These are phyloP conservation scores for Acer saccharum DNA, from an alignment of 345 rosid genomes.

Conservation along the genomic window DNA sequence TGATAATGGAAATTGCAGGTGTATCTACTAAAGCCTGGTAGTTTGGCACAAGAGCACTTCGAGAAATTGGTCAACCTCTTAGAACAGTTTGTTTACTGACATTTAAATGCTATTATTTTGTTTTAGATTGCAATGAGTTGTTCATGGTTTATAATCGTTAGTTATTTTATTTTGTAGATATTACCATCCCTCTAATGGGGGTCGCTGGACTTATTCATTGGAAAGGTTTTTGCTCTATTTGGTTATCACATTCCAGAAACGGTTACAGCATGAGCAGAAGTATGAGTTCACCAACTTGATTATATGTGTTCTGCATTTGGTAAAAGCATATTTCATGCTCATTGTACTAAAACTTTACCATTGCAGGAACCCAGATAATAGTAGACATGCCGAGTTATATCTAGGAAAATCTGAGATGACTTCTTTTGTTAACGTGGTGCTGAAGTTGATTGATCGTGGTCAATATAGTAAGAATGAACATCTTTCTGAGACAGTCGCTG, in stretches of 20 bases:
- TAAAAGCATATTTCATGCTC: constrained; percentile 30
- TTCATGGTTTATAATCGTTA: constrained; percentile 15
- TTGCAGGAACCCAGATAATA: constrained; percentile 52
- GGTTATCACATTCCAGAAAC: constrained; percentile 87
- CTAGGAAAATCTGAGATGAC: constrained; percentile 74
- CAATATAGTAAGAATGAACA: constrained; percentile 98
- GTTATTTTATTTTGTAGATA: constrained; percentile 51
- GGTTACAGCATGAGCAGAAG: constrained; percentile 87
- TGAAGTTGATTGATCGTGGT: constrained; percentile 94
- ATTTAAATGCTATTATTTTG: constrained; percentile 22
- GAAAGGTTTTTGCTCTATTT: constrained; percentile 79
- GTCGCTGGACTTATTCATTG: constrained; percentile 98
- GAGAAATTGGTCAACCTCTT: constrained; percentile 94
- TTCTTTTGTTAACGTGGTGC: constrained; percentile 67
- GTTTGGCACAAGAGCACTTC: constrained; percentile 70
- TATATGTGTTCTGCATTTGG: constrained; percentile 9
- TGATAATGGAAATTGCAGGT: constrained; percentile 55
- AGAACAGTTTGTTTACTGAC: constrained; percentile 83
- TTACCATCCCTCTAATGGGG: constrained; percentile 99
- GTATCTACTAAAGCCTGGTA: constrained; percentile 76
- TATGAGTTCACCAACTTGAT: constrained; percentile 43
- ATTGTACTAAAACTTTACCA: constrained; percentile 31
- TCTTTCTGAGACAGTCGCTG: constrained; percentile 97
- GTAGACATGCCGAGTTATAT: constrained; percentile 40
- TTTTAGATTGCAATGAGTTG: constrained; percentile 14